Evolutionary conservation across 495 filamentous ascomycete species (phyloP), one percentile per base, ranked within the genome.

Genomic region (Sphaerosporella brunnea): DNA sequence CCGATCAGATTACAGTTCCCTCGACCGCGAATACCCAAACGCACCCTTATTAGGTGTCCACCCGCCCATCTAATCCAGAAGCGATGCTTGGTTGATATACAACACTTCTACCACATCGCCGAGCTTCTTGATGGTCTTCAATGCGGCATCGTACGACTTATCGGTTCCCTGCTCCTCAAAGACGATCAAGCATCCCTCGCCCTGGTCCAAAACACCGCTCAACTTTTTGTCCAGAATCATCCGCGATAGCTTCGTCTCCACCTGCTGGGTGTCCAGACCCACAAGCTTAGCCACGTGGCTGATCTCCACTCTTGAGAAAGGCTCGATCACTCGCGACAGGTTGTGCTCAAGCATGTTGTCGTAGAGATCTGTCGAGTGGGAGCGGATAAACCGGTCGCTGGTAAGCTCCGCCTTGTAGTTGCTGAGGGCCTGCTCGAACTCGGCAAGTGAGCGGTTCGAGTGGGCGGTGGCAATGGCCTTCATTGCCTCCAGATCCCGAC

Each of bases 211-310:
- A 45, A 97, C 90, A 23, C 90, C 90, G 41, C 93, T 83, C 63
- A 97, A 95, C 48, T 95, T 84, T 71, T 94, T 94, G 66, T 97
- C 90, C 49, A 97, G 70, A 58, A 97, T 97, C 90, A 97, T 97
- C 72, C 96, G 90, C 23, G 80, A 86, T 32, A 97, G 73, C 72
- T 97, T 97, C 56, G 85, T 75, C 72, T 97, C 90, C 53, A 97
- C 90, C 68, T 95, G 88, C 66, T 84, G 81, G 37, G 82, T 93
- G 58, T 95, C 90, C 53, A 96, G 69, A 16, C 92, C 88, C 30
- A 97, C 90, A 65, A 96, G 88, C 72, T 87, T 86, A 49, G 90
- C 87, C 53, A 97, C 80, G 63, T 97, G 92, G 53, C 78, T 82
- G 62, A 97, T 87, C 69, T 97, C 90, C 36, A 97, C 90, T 45